Base-by-base conservation (phyloP, 192 early-diverging fungal genomes). In the Backusella tuberculispora region DNA sequence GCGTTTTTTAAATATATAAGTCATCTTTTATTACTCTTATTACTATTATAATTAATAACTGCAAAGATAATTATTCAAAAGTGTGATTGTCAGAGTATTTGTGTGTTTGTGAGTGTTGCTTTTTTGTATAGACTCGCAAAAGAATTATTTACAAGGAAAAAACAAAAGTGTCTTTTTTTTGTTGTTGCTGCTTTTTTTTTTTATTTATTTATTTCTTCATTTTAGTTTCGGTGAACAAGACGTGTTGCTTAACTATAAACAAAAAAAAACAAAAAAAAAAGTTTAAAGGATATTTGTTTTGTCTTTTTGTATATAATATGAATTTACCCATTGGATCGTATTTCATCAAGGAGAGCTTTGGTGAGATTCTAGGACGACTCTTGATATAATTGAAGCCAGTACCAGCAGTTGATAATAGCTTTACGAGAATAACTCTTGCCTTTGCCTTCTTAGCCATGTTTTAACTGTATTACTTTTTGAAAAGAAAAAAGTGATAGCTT, bases 381-480 rank as follows among this genome's bases (percentile, higher is more conserved):
- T 90, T 94, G 7, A 92, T 93, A 78, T 94, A 94, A 80, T 93
- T 97, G 84, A 89, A 98, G 67, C 97, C 97, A 6, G 97, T 97
- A 46, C 95, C 94, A 41, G 96, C 97, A 12, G 90, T 85, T 65
- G 92, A 93, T 74, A 97, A 84, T 72, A 99, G 86, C 66, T 92
- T 90, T 26, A 97, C 92, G 71, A 99, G 85, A 66, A 96, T 88
- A 34, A 90, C 94, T 81, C 95, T 88, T 81, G 93, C 88, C 83
- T 92, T 94, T 60, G 92, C 87, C 83, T 94, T 94, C 76, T 93
- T 93, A n/a, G 91, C 91, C 93, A 94, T 88, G 45, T 77, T 21
- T 7, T 9, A 66, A 17, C 46, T 12, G 17, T 42, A 40, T n/a
- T 66, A 65, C 21, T 29, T 5, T 46, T 4, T 5, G 26, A 46